Evolutionary conservation across 345 rosid genomes (phyloP).

Genomic region (Hibiscus mutabilis): DNA sequence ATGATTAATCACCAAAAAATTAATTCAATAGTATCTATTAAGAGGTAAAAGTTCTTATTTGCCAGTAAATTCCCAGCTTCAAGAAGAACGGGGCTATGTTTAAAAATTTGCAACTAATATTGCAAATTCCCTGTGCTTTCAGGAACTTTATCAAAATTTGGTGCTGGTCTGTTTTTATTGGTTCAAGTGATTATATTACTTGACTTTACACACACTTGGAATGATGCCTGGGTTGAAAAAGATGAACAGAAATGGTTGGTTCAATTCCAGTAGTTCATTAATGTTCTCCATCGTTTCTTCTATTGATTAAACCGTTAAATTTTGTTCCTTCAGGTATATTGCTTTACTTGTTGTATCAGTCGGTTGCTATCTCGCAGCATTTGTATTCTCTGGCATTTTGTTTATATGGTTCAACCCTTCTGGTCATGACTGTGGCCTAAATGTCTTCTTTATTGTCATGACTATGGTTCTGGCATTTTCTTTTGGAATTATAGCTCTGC

Average conservation of each 20-base stretch:
- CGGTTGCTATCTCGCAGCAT: conserved; percentile 78
- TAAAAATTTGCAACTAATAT: not conserved
- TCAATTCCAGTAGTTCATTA: conserved; percentile 6
- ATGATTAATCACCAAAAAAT: not conserved
- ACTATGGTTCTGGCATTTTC: conserved; percentile 77
- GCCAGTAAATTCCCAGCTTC: not conserved
- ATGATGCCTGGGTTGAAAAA: conserved; percentile 96
- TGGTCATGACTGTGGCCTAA: conserved; percentile 88
- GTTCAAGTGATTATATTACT: conserved; percentile 85
- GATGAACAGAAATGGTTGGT: conserved; percentile 90
- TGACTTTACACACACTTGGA: conserved; percentile 85
- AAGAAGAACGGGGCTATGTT: not conserved
- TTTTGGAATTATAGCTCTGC: conserved; percentile 67
- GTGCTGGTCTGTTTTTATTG: conserved; percentile 91
- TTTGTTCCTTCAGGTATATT: conserved; percentile 52
- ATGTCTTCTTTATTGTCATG: conserved; percentile 86
- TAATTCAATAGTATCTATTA: not conserved
- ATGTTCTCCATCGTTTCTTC: not conserved
- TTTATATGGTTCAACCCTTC: conserved; percentile 99
- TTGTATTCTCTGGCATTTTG: conserved; percentile 65
- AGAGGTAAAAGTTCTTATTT: not conserved
- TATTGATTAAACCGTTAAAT: conserved; percentile 18
- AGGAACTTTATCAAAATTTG: conserved; percentile 81
- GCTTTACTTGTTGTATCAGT: conserved; percentile 77
- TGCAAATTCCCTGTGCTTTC: conserved; percentile 24